Base-by-base conservation (phyloP, 2,329 filamentous ascomycete species). In the Microsporum ferrugineum region DNA sequence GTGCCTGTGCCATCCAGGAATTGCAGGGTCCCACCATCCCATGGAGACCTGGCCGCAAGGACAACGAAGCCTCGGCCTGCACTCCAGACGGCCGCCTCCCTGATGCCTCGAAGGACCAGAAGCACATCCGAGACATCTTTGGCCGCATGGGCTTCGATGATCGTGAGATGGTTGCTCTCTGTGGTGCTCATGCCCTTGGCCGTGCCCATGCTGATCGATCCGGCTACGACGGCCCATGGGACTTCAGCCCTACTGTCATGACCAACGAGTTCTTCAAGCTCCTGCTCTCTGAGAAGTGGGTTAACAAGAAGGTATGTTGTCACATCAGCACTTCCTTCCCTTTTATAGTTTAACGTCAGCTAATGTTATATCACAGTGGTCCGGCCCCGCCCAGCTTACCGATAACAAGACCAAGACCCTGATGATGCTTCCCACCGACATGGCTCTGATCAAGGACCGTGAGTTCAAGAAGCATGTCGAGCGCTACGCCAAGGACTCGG, bases 131-230 rank as follows among this genome's bases (percentile, higher is more conserved):
- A 70, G 84, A 84, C 78, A 92, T 97, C 80, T 99, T 97, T 78
- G 84, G 86, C 76, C 90, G 92, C 73, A 97, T 97, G 92, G 92
- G 92, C 67, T 97, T 96, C 82, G 88, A 94, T 76, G 92, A 99
- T 78, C 88, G 88, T 71, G 91, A 96, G 77, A 97, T 97, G 72
- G 92, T 96, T 53, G 94, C 92, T 34, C 83, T 97, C 59, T 81
- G 82, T 29, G 91, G 91, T 67, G 91, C 88, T 57, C 91, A 96
- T 78, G 88, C 89, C 59, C 83, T 96, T 41, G 91, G 91, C 65
- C 89, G 91, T 67, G 95, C 88, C 80, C 94, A 97, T 81, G 81
- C 85, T 6, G 88, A 94, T 77, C 89, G 92, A 72, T 90, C 86
- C 65, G 92, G 92, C 65, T 97, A 84, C 76, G 83, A 88, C 1